Evolutionary conservation across 2,329 filamentous ascomycete genomes (phyloP).

Genomic region (Pestalotiopsis sp.): DNA sequence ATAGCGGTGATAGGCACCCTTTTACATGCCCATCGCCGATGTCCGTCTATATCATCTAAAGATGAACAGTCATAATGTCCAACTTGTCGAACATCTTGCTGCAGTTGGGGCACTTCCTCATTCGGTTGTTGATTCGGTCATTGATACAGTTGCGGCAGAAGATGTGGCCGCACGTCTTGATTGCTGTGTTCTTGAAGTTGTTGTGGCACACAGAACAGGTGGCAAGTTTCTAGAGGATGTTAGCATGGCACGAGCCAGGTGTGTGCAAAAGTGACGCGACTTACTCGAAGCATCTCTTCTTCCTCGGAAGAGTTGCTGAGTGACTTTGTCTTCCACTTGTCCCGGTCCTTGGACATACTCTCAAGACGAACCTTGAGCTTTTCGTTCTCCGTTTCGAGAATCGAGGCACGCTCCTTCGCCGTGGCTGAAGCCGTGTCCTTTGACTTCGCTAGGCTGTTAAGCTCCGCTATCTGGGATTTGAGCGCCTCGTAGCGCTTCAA

Average conservation of each 20-base stretch:
- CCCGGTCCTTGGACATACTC: constrained; percentile 79
- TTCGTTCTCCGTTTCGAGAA: constrained; percentile 76
- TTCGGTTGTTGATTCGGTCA: constrained; percentile 83
- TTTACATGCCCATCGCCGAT: background rate
- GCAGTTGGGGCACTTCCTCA: constrained; percentile 94
- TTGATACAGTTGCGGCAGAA: constrained; percentile 93
- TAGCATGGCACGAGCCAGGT: constrained; percentile 26
- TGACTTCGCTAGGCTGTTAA: constrained; percentile 72
- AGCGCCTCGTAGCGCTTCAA: constrained; percentile 71
- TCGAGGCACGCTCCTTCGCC: constrained; percentile 59
- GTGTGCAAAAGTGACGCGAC: constrained; percentile 41
- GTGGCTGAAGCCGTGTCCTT: constrained; percentile 68
- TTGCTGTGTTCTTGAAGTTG: constrained; percentile 90
- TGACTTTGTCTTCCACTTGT: constrained; percentile 83
- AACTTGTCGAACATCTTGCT: constrained; percentile 87
- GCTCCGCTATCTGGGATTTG: constrained; percentile 74
- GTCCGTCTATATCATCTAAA: constrained; percentile 28
- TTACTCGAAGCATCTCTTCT: constrained; percentile 83
- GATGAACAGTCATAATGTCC: constrained; percentile 79
- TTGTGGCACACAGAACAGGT: constrained; percentile 91
- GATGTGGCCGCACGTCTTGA: constrained; percentile 93
- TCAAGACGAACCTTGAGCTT: constrained; percentile 77
- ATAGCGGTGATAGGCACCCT: background rate
- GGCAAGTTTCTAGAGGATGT: constrained; percentile 64
- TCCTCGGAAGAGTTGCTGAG: constrained; percentile 80